Evolutionary conservation across 768 basidiomycete species (phyloP).

Genomic region (Tephrocybe rancida): DNA sequence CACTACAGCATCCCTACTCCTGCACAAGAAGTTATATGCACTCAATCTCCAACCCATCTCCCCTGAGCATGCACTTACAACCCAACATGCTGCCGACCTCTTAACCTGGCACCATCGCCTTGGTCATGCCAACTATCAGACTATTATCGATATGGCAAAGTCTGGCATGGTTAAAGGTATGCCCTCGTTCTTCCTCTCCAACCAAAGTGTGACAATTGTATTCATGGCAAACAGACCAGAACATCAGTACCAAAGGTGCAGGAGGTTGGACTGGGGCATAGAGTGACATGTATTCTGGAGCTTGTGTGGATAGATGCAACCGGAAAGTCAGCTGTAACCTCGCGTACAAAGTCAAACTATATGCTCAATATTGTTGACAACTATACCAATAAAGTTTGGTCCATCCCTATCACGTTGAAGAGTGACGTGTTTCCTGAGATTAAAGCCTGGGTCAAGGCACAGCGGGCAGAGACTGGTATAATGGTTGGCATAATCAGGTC

Average conservation of each 20-base stretch:
- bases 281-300: not conserved
- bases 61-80: constrained; percentile 21
- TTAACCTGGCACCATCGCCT: constrained; percentile 29
- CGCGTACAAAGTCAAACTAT: not conserved
- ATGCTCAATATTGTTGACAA: not conserved
- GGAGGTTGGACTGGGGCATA: not conserved
- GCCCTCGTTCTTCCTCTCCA: not conserved
- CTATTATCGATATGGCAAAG: constrained; percentile 20
- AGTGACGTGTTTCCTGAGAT: not conserved
- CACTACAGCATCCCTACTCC: constrained; percentile 6
- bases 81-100: not conserved
- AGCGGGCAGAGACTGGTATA: too few relatives aligned
- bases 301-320: not conserved
- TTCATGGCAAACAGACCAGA: not conserved
- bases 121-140: constrained; percentile 27
- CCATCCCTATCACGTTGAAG: not conserved
- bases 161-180: constrained; percentile 4
- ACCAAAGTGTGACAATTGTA: not conserved
- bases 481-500: too few relatives aligned
- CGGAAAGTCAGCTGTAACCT: too few relatives aligned
- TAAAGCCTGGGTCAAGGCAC: not conserved
- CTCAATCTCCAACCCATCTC: not conserved
- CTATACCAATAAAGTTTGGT: not conserved
- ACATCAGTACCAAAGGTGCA: not conserved
- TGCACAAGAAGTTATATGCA: constrained; percentile 17